phyloP scores from a whole-genome alignment of 768 basidiomycete species.

The Auriscalpium microsporum region DNA sequence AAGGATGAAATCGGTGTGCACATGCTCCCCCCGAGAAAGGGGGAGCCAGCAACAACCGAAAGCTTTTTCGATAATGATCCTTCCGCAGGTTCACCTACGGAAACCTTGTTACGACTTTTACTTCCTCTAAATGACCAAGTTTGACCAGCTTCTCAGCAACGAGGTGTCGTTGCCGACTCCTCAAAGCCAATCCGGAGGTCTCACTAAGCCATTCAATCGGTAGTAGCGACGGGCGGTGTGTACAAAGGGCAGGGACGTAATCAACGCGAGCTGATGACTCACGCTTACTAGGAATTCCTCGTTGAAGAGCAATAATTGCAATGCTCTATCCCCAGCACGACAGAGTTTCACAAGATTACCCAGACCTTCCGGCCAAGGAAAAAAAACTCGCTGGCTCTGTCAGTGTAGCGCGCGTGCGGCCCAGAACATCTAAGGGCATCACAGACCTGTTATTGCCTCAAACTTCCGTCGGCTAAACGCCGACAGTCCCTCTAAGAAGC shows the following conservation, averaged over 20 bases:
- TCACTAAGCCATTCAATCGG: constrained; percentile 89
- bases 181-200: constrained; percentile 72
- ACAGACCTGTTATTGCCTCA: constrained; percentile 8
- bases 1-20: no score
- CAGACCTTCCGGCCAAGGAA: constrained; percentile 70
- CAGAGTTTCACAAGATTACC: constrained; percentile 75
- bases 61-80: no score
- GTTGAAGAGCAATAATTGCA: constrained; percentile 91
- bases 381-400: constrained; percentile 80
- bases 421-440: constrained; percentile 49
- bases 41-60: no score
- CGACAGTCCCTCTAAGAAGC: no score
- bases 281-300: constrained; percentile 85
- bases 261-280: constrained; percentile 85
- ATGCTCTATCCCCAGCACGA: constrained; percentile 84
- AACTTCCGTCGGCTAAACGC: no score
- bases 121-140: no score
- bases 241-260: constrained; percentile 89
- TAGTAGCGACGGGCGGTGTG: constrained; percentile 87
- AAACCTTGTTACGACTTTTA: no score
- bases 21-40: no score
- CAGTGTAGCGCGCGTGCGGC: constrained; percentile 84
- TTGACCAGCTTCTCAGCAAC: no score
- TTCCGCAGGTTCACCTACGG: no score
- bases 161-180: constrained; percentile 43